phyloP scores from a whole-genome alignment of 805 yeast genomes.

The Cyberlindnera japonica region DNA sequence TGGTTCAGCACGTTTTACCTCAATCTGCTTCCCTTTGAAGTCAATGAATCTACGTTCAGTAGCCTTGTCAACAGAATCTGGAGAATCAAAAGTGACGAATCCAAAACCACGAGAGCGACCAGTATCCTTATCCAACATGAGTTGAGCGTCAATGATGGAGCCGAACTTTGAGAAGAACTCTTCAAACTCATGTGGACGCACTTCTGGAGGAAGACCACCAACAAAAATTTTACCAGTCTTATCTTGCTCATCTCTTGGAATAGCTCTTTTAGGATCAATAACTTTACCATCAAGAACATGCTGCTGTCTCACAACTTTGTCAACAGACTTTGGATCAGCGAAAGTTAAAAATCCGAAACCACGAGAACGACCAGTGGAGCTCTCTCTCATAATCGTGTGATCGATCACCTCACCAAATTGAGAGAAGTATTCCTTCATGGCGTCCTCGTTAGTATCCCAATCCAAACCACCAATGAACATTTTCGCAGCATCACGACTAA shows the following conservation, averaged over 20 bases:
- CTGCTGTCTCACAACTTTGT: constrained; percentile 77
- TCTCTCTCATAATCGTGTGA: constrained; percentile 90
- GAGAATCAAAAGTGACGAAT: constrained; percentile 90
- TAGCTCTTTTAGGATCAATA: constrained; percentile 96
- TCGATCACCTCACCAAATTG: constrained; percentile 88
- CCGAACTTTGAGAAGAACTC: constrained; percentile 86
- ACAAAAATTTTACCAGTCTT: constrained; percentile 95
- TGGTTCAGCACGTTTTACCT: constrained; percentile 81
- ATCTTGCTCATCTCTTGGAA: constrained; percentile 96
- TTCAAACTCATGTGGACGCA: constrained; percentile 85
- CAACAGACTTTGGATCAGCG: constrained; percentile 75
- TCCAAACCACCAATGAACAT: constrained; percentile 96
- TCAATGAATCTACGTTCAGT: constrained; percentile 76
- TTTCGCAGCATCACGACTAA: constrained; percentile 74
- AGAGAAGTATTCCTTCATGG: constrained; percentile 73
- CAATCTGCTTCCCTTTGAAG: constrained; percentile 83
- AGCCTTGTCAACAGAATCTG: constrained; percentile 88
- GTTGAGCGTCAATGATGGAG: constrained; percentile 88
- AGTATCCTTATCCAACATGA: constrained; percentile 95
- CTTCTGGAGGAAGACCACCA: constrained; percentile 94
- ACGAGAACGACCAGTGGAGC: constrained; percentile 79
- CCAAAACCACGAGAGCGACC: constrained; percentile 98
- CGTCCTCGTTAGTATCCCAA: constrained; percentile 96
- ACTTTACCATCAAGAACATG: constrained; percentile 93
- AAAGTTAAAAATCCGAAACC: constrained; percentile 95